A percentile compares a stretch with the other conserved stretches of the same genome.
Conservation (phyloP, 2,329 filamentous ascomycete genomes). For the Dryadomyces sulphureus region DNA sequence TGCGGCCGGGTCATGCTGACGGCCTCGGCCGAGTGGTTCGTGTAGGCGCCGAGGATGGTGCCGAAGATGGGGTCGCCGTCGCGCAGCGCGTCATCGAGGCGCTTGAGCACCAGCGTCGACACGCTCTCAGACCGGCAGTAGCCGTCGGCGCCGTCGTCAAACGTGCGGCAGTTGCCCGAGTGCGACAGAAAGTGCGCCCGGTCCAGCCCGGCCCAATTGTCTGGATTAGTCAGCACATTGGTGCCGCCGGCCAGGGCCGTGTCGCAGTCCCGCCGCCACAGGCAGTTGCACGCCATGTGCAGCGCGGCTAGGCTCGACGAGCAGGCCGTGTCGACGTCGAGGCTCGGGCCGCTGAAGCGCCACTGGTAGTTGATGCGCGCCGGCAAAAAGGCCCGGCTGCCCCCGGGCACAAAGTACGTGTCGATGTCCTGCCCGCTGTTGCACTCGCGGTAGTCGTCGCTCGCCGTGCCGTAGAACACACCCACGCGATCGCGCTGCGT, state of each 20-base stretch:
- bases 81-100: slow-evolving; percentile 27
- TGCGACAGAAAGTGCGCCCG: slow-evolving; percentile 65
- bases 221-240: slow-evolving; percentile 67
- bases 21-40: slow-evolving; percentile 49
- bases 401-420: slow-evolving; percentile 30
- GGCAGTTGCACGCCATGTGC: slow-evolving; percentile 55
- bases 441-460: slow-evolving; percentile 61
- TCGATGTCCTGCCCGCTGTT: slow-evolving; percentile 58
- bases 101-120: slow-evolving; percentile 28
- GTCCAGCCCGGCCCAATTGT: slow-evolving; percentile 60
- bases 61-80: slow-evolving; percentile 36
- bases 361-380: slow-evolving; percentile 62
- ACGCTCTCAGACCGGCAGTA: slow-evolving; percentile 35
- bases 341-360: slow-evolving; percentile 57
- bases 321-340: slow-evolving; percentile 62
- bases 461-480: slow-evolving; percentile 59
- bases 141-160: slow-evolving; percentile 42
- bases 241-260: slow-evolving; percentile 66
- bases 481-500: slow-evolving; percentile 49
- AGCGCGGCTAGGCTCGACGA: slow-evolving; percentile 60
- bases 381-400: slow-evolving; percentile 23
- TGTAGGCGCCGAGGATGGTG: slow-evolving; percentile 43
- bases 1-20: slow-evolving; percentile 50
- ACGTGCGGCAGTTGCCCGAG: slow-evolving; percentile 50
- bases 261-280: slow-evolving; percentile 63